A percentile compares a stretch with the other conserved stretches of the same genome.
Conservation (phyloP, 129 eudicot genomes). For the Tagetes patula region DNA sequence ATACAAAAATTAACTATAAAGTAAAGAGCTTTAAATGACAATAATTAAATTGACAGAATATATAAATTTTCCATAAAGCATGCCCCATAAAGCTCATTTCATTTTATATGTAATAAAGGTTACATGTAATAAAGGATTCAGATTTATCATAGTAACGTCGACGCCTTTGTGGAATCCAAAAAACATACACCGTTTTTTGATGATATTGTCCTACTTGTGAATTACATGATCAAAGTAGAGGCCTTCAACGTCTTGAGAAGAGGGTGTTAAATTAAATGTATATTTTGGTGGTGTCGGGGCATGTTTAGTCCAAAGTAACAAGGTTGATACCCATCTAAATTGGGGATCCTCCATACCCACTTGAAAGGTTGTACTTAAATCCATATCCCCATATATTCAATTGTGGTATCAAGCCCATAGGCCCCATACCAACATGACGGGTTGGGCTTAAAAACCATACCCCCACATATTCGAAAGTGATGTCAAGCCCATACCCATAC, state of each 20-base stretch:
- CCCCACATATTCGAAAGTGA: not conserved
- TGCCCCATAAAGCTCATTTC: slow-evolving; percentile 8
- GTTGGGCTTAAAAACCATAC: not conserved
- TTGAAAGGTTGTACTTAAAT: not conserved
- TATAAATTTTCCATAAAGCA: slow-evolving; percentile 20
- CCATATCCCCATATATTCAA: not conserved
- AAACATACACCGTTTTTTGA: not conserved
- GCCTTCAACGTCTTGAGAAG: slow-evolving; percentile 8
- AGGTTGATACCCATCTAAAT: slow-evolving; percentile 3
- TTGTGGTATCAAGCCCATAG: not conserved
- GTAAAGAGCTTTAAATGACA: slow-evolving; percentile 29
- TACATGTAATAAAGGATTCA: slow-evolving; percentile 7
- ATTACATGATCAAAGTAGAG: slow-evolving; percentile 15
- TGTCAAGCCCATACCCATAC: slow-evolving; percentile 4
- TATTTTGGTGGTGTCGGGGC: not conserved
- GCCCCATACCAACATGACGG: not conserved
- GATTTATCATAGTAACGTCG: slow-evolving; percentile 13
- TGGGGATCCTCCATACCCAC: not conserved
- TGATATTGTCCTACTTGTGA: not conserved
- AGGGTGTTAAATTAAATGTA: not conserved
- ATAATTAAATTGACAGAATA: slow-evolving; percentile 13
- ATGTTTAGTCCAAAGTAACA: not conserved
- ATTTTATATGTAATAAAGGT: slow-evolving; percentile 1
- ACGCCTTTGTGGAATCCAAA: slow-evolving; percentile 17
- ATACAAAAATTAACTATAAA: slow-evolving; percentile 10